phyloP scores from a whole-genome alignment of 768 basidiomycete species.

The Boletellus sp. region DNA sequence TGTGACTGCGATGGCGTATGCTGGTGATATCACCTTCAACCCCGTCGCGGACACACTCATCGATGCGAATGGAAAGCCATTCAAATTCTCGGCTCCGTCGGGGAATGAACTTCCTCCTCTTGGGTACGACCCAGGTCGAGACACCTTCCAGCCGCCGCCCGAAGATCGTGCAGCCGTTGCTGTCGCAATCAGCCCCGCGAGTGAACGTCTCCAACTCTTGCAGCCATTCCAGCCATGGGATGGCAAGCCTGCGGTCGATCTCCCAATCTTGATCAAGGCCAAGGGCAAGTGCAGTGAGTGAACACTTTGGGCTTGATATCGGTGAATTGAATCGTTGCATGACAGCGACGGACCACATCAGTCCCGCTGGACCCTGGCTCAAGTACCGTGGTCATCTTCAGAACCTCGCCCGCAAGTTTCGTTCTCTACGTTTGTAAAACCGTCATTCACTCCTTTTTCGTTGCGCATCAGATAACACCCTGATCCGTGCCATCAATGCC shows the following conservation, averaged over 20 bases:
- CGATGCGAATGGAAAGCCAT: conserved; percentile 90
- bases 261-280: conserved; percentile 97
- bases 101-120: conserved; percentile 92
- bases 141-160: conserved; percentile 97
- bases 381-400: conserved; percentile 99
- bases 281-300: conserved; percentile 96
- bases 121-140: conserved; percentile 94
- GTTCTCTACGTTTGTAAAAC: background rate
- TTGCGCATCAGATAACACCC: conserved; percentile 74
- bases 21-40: conserved; percentile 94
- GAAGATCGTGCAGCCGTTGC: conserved; percentile 74
- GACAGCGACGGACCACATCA: conserved; percentile 86
- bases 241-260: conserved; percentile 83
- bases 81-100: conserved; percentile 92
- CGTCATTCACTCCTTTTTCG: background rate
- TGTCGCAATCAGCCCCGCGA: conserved; percentile 82
- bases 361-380: conserved; percentile 98
- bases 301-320: background rate
- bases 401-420: conserved; percentile 85
- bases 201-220: conserved; percentile 88
- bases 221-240: conserved; percentile 91
- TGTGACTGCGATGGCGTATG: conserved; percentile 96
- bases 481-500: conserved; percentile 95
- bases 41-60: conserved; percentile 86
- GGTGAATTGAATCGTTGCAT: conserved; percentile 3